These are phyloP conservation scores for Fusarium dimerum DNA, from an alignment of 2,329 filamentous ascomycete species.

Conservation along the genomic window DNA sequence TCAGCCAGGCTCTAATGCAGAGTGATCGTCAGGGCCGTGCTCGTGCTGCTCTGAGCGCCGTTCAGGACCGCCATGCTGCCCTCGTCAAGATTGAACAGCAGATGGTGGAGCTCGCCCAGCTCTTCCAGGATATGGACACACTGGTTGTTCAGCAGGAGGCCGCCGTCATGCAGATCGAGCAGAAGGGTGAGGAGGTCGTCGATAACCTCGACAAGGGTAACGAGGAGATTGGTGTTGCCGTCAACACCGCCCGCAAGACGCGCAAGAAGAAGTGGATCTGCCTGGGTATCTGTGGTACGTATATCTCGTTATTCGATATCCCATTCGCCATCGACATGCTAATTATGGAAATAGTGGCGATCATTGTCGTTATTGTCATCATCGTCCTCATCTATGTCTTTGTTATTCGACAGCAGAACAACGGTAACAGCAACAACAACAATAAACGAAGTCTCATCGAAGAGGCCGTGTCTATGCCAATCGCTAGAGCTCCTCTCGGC, in stretches of 20 bases:
- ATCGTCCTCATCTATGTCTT: constrained; percentile 52
- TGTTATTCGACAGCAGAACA: constrained; percentile 36
- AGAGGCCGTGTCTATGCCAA: constrained; percentile 20
- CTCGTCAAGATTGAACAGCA: constrained; percentile 91
- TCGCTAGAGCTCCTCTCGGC: constrained; percentile 25
- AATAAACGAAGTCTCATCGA: constrained; percentile 35
- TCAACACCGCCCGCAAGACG: constrained; percentile 76
- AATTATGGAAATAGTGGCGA: constrained; percentile 44
- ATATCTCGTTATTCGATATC: neutral
- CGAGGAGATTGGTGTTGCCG: constrained; percentile 77
- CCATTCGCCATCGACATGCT: constrained; percentile 16
- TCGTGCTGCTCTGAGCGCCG: constrained; percentile 74
- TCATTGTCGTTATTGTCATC: constrained; percentile 54
- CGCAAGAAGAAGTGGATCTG: constrained; percentile 98
- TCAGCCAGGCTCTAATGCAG: constrained; percentile 82
- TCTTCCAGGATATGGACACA: constrained; percentile 88
- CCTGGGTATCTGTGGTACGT: constrained; percentile 69
- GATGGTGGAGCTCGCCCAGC: constrained; percentile 81
- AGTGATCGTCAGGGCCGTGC: constrained; percentile 81
- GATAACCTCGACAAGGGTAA: constrained; percentile 86
- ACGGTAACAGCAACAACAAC: constrained; percentile 21
- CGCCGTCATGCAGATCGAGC: constrained; percentile 77
- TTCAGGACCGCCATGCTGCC: constrained; percentile 79
- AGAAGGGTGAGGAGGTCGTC: constrained; percentile 82
- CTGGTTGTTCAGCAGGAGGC: constrained; percentile 85